Base-by-base conservation (phyloP, 1,284 basidiomycete species). In the Psilocybe mexicana region DNA sequence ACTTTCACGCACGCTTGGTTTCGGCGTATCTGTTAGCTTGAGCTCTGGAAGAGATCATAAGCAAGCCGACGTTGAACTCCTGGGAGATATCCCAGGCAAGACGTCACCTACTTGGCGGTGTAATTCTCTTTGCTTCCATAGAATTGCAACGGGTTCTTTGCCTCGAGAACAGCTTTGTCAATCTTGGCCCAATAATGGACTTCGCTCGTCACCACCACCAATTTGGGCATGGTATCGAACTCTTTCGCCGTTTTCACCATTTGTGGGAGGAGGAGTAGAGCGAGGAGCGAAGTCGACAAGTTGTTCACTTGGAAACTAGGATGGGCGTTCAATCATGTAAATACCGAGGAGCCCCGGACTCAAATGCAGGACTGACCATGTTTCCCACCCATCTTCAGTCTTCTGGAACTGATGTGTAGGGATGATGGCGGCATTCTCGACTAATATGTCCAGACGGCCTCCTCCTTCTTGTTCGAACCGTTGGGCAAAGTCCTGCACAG, bases 231-330 rank as follows among this genome's bases (percentile, higher is more conserved):
- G 0, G 68, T 68, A 2, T 10, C 47, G 36, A 67, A 62, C 35
- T 69, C 56, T 14, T 61, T 59, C 0, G 73, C 71, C 0, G 80
- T 76, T 28, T 71, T 62, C 5, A 75, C 23, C 66, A 82, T 70
- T 11, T 62, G 67, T 1, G 81, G 80, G 4, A 82, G 67, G 6
- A 82, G 69, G 14, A 73, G 71, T 6, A 81, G 52, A 0, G 72
- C 70, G 3, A 80, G 63, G 1, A 83, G 65, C 1, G 74, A 63
- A 2, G 70, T 68, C 0, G 77, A 71, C 1, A 83, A 59, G 59
- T 74, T 64, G 59, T 81, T 80, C 11, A 78, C 72, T 63, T 82
- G 76, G 1, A 81, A 59, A 1, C 79, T 81, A 55, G 8, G 26
- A 44, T 35, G 40, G 2, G 23, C 4, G 11, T 47, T 23, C 14